Evolutionary conservation across 192 early-diverging fungal species (phyloP).

Genomic region (Dimargaris verticillata): DNA sequence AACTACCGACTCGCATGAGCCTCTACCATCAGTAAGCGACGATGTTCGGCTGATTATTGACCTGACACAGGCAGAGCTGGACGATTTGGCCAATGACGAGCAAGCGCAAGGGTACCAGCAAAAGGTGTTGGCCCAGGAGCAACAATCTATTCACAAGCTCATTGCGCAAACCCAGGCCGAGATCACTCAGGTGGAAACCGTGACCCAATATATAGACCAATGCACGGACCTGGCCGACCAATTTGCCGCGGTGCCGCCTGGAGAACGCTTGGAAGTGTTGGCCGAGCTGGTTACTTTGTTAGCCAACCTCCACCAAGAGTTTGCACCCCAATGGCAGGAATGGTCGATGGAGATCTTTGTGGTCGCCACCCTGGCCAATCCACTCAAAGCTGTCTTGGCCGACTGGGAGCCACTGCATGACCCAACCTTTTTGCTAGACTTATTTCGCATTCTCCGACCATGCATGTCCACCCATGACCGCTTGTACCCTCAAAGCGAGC

Average conservation of each 20-base stretch:
- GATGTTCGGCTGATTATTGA: conserved; percentile 48
- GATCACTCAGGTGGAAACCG: not conserved
- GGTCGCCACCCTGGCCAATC: conserved; percentile 35
- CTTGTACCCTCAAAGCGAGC: not conserved
- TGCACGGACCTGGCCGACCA: not conserved
- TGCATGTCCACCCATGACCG: conserved; percentile 9
- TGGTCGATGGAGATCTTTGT: conserved; percentile 51
- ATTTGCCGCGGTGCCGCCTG: not conserved
- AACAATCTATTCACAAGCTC: not conserved
- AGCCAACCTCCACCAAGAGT: conserved; percentile 31
- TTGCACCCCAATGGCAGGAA: conserved; percentile 33
- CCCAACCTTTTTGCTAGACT: conserved; percentile 16
- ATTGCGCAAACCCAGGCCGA: not conserved
- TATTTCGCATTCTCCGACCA: not conserved
- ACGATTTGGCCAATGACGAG: conserved; percentile 38
- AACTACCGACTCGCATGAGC: not conserved
- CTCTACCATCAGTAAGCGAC: not conserved
- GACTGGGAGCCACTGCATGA: conserved; percentile 51
- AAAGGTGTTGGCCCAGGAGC: conserved; percentile 24
- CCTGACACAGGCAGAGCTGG: conserved; percentile 46
- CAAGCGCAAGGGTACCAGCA: conserved; percentile 28
- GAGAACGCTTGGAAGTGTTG: conserved; percentile 15
- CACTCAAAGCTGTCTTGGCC: conserved; percentile 27
- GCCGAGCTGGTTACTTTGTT: conserved; percentile 22
- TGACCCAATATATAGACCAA: not conserved